Conservation (phyloP, 192 early-diverging fungal genomes). For the Funneliformis mosseae region DNA sequence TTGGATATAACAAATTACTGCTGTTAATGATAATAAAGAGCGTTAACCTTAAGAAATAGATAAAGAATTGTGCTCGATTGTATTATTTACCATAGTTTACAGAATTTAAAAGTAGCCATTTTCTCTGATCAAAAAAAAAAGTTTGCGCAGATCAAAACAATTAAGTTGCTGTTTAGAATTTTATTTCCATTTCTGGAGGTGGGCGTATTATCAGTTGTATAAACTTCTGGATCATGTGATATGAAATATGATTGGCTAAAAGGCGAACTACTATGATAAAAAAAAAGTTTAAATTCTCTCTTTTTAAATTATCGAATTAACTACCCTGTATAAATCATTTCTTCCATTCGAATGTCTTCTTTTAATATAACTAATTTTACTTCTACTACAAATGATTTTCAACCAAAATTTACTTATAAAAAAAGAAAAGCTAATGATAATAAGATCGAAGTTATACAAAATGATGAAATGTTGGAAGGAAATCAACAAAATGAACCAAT, state of each 20-base stretch:
- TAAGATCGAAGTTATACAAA: neutral
- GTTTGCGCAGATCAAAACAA: too few relatives aligned
- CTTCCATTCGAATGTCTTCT: neutral
- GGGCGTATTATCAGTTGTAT: too few relatives aligned
- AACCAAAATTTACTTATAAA: neutral
- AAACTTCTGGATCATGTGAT: too few relatives aligned
- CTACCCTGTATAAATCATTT: too few relatives aligned
- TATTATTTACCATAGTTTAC: neutral
- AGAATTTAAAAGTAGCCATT: slow-evolving; percentile 23
- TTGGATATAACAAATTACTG: slow-evolving; percentile 82
- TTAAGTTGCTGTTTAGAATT: too few relatives aligned
- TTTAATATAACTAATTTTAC: too few relatives aligned
- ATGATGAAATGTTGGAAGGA: too few relatives aligned
- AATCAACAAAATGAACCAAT: neutral
- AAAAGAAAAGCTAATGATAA: neutral
- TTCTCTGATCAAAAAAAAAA: neutral
- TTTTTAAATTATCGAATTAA: too few relatives aligned
- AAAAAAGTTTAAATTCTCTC: too few relatives aligned
- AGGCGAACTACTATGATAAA: too few relatives aligned
- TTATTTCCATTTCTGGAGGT: too few relatives aligned
- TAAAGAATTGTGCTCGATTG: neutral
- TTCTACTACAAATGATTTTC: neutral
- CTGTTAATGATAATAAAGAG: slow-evolving; percentile 37
- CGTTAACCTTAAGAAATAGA: neutral
- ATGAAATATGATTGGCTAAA: too few relatives aligned